Evolutionary conservation across 495 filamentous ascomycete genomes (phyloP), one percentile per base, ranked within the genome.

Genomic region (Acidiella bohemica): DNA sequence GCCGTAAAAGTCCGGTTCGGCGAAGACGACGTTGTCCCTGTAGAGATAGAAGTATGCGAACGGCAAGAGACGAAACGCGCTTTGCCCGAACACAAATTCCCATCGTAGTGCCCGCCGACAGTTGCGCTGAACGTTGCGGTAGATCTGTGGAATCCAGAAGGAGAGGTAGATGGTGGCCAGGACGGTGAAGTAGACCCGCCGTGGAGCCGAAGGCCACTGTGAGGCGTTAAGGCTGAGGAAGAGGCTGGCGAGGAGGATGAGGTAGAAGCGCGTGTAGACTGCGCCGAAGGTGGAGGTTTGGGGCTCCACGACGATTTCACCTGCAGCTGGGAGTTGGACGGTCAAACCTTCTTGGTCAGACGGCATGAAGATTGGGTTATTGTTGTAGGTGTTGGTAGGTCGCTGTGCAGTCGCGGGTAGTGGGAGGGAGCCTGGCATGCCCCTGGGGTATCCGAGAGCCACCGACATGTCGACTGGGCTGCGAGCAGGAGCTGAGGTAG

Each of bases 141-240:
- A 74, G 50, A 95, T 86, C 56, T 97, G 90, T 0, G 90, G 90
- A 0, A 72, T 46, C 88, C 88, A 95, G 55, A 93, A 80, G 16
- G 86, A 93, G 22, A 93, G 72, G 48, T 93, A 93, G 44, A 71
- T 43, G 45, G 83, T 72, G 17, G 72, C 60, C 4, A 92, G 52
- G 3, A 62, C 43, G 55, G 84, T 79, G 47, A 78, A 69, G 61
- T 88, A 93, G 24, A 71, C 60, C 3, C 72, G 66, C 23, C 87
- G 78, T 20, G 78, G 53, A n/a, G 67, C 60, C 5, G 71, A 62
- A 4, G 84, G 76, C 75, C 87, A 88, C 4, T 82, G 72, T 34
- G 76, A 69, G 9, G 80, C 76, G 52, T 85, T 76, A 6, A 87
- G 61, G 16, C 76, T 81, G 17, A 93, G 51, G 51, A 95, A 79